phyloP scores from a whole-genome alignment of 139 green algal genomes.

The Micromonas commoda region DNA sequence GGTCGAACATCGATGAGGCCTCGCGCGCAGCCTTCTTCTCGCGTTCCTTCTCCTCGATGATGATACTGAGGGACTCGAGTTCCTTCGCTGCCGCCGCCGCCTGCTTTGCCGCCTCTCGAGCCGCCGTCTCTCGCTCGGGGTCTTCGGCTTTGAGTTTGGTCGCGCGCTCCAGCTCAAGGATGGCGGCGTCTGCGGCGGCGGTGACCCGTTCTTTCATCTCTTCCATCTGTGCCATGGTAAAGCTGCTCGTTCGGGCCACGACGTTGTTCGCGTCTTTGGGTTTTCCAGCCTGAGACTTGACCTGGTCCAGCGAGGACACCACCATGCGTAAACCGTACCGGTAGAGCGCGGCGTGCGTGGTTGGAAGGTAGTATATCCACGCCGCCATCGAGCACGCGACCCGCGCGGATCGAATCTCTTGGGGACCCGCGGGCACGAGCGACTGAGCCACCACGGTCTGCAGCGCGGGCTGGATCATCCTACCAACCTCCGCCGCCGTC shows the following conservation, averaged over 20 bases:
- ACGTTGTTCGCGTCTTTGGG: not conserved
- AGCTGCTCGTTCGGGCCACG: too few species aligned
- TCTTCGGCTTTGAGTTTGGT: not conserved
- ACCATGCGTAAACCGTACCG: not conserved
- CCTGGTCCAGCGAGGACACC: slow-evolving; percentile 9
- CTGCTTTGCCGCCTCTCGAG: not conserved
- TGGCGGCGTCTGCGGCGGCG: not conserved
- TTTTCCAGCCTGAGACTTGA: too few species aligned
- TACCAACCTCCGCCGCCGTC: not conserved
- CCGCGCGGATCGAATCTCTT: not conserved
- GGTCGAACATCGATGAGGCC: too few species aligned
- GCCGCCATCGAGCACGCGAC: slow-evolving; percentile 6
- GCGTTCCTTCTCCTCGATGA: not conserved
- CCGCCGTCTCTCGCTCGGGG: not conserved
- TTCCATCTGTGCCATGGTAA: too few species aligned
- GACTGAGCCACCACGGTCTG: not conserved
- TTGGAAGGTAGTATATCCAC: slow-evolving; percentile 17
- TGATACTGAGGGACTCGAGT: not conserved
- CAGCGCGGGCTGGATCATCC: slow-evolving; percentile 6
- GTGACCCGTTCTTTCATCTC: too few species aligned
- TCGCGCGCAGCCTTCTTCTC: slow-evolving; percentile 1
- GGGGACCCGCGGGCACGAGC: not conserved
- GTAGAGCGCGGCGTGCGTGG: not conserved
- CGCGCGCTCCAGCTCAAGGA: not conserved
- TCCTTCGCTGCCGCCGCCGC: not conserved